Evolutionary conservation across 148 eudicot species (phyloP).

Genomic region (Rhododendron molle): DNA sequence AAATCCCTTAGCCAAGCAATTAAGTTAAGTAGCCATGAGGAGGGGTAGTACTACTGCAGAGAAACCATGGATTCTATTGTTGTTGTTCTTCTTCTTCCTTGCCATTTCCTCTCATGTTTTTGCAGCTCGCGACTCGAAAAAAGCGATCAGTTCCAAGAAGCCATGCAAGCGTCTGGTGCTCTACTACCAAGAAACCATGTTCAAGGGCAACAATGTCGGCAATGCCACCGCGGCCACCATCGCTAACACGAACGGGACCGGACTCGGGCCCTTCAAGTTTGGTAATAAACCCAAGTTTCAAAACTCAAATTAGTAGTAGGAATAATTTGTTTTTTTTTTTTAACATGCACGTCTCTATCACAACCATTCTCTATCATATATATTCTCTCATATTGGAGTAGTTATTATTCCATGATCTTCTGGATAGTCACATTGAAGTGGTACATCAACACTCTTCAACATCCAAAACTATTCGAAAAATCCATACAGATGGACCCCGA

Average conservation of each 20-base stretch:
- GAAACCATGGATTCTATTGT: neutral
- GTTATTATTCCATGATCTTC: too few species aligned
- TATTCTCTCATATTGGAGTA: too few species aligned
- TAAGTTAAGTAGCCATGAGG: neutral
- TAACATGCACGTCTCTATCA: too few species aligned
- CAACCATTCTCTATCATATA: too few species aligned
- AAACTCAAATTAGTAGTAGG: neutral
- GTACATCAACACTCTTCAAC: too few species aligned
- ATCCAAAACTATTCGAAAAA: too few species aligned
- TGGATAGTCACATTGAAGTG: too few species aligned
- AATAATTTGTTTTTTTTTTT: too few species aligned
- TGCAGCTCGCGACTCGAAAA: neutral
- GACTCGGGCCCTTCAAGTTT: constrained; percentile 13
- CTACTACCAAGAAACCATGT: constrained; percentile 32
- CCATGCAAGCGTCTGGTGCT: constrained; percentile 30
- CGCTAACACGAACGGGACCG: constrained; percentile 5
- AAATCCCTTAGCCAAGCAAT: neutral
- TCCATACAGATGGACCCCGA: too few species aligned
- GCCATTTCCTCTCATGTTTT: neutral
- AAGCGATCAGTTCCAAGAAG: neutral
- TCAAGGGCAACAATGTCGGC: constrained; percentile 14
- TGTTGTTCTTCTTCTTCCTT: constrained; percentile 5
- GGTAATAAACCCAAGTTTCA: constrained; percentile 9
- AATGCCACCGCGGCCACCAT: constrained; percentile 24
- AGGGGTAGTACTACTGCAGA: neutral